Percentiles rank a stretch among this genome's conserved stretches.
Conservation (phyloP, 208 protist species). For the Balamuthia mandrillaris region DNA sequence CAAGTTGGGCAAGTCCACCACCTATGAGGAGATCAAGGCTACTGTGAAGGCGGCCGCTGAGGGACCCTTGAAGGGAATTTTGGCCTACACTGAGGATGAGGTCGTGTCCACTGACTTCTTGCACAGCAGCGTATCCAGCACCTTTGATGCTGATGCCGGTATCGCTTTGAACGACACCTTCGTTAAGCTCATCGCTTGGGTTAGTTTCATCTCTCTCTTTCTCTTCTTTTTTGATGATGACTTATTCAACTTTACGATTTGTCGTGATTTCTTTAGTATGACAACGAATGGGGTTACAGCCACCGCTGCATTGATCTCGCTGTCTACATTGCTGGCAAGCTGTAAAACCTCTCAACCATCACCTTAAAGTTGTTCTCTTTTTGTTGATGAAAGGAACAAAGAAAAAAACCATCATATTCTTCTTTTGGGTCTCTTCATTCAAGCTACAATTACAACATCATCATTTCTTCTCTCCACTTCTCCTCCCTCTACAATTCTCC, state of each 20-base stretch:
- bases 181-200: conserved; percentile 98
- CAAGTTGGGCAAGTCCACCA: conserved; percentile 82
- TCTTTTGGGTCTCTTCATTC: too few species aligned
- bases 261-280: conserved; percentile 82
- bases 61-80: conserved; percentile 88
- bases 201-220: too few species aligned
- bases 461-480: too few species aligned
- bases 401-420: too few species aligned
- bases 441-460: too few species aligned
- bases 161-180: conserved; percentile 94
- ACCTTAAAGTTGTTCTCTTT: too few species aligned
- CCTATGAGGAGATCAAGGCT: conserved; percentile 93
- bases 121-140: conserved; percentile 87
- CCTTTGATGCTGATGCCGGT: conserved; percentile 97
- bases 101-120: conserved; percentile 98
- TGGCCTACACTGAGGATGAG: conserved; percentile 96
- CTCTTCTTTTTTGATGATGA: not conserved
- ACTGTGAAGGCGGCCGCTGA: conserved; percentile 86
- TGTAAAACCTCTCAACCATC: too few species aligned
- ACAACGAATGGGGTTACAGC: conserved; percentile 99
- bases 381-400: too few species aligned
- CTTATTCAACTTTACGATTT: not conserved
- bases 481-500: too few species aligned
- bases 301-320: conserved; percentile 96
- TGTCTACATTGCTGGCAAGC: conserved; percentile 54